phyloP scores from a whole-genome alignment of 1,284 basidiomycete genomes.

The Coniferiporia sulphurascens region DNA sequence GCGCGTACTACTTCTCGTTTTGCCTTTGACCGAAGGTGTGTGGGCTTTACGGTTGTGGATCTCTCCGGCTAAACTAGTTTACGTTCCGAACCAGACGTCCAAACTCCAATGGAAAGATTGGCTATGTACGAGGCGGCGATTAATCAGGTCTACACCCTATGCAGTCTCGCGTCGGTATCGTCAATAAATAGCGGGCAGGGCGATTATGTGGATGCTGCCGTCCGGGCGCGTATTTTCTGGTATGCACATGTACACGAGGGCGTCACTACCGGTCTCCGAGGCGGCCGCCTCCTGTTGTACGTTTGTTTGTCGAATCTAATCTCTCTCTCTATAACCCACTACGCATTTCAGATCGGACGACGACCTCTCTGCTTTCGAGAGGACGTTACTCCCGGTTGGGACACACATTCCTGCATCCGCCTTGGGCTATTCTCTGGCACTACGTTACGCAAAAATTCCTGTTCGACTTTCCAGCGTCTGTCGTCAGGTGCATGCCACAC shows the following conservation, averaged over 20 bases:
- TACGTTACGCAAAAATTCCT: constrained; percentile 52
- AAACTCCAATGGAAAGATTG: constrained; percentile 46
- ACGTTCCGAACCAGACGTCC: constrained; percentile 33
- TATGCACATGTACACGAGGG: constrained; percentile 81
- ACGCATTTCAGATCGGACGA: constrained; percentile 48
- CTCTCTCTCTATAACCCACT: constrained; percentile 5
- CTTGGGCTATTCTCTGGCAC: constrained; percentile 33
- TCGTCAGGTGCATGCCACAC: constrained; percentile 63
- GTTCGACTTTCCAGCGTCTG: constrained; percentile 69
- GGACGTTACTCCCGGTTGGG: constrained; percentile 45
- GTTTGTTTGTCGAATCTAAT: constrained; percentile 25
- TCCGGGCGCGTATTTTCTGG: constrained; percentile 80
- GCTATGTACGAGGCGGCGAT: constrained; percentile 60
- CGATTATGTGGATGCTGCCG: constrained; percentile 52
- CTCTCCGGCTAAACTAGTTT: constrained; percentile 17
- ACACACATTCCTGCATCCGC: constrained; percentile 31
- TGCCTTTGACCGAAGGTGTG: constrained; percentile 79
- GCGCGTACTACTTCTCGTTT: constrained; percentile 65
- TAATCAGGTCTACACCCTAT: constrained; percentile 67
- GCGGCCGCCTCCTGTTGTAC: constrained; percentile 72
- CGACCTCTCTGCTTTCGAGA: constrained; percentile 65
- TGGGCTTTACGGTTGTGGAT: constrained; percentile 17
- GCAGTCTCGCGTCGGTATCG: constrained; percentile 44
- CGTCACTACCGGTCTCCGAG: constrained; percentile 70
- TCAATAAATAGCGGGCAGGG: constrained; percentile 48